A percentile compares a stretch with the other conserved stretches of the same genome.
These are phyloP conservation scores for Cytidiella melzeri DNA, from an alignment of 768 basidiomycete genomes.

Conservation along the genomic window DNA sequence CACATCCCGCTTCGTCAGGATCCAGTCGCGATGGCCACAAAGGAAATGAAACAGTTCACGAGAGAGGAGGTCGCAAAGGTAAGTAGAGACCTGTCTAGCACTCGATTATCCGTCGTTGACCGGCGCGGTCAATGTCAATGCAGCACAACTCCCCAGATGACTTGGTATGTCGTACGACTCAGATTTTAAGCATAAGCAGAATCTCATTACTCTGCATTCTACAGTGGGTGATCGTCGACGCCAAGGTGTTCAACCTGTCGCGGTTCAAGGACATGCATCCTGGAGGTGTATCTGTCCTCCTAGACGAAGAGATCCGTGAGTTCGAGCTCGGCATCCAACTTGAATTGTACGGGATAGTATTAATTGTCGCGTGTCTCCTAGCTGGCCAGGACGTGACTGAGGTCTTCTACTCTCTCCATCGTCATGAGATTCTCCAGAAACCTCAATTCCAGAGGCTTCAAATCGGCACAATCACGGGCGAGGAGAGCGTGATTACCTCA, in stretches of 20 bases:
- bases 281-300: slow-evolving; percentile 73
- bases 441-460: slow-evolving; percentile 70
- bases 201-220: neutral
- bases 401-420: slow-evolving; percentile 84
- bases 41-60: slow-evolving; percentile 40
- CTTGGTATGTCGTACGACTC: slow-evolving; percentile 40
- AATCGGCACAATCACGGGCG: slow-evolving; percentile 67
- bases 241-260: slow-evolving; percentile 77
- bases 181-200: neutral
- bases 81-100: slow-evolving; percentile 14
- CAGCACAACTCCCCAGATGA: slow-evolving; percentile 73
- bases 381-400: slow-evolving; percentile 87
- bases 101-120: neutral
- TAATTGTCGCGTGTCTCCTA: neutral
- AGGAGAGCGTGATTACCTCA: slow-evolving; percentile 46
- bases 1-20: neutral
- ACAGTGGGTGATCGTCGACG: slow-evolving; percentile 81
- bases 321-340: slow-evolving; percentile 8
- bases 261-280: slow-evolving; percentile 80
- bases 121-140: too few species aligned
- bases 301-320: slow-evolving; percentile 72
- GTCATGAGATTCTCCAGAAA: slow-evolving; percentile 72
- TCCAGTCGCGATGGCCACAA: slow-evolving; percentile 19
- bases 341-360: too few species aligned
- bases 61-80: slow-evolving; percentile 74